Evolutionary conservation across 306 rosid genomes (phyloP), one percentile per base, ranked within the genome.

Genomic region (Quercus cerris): DNA sequence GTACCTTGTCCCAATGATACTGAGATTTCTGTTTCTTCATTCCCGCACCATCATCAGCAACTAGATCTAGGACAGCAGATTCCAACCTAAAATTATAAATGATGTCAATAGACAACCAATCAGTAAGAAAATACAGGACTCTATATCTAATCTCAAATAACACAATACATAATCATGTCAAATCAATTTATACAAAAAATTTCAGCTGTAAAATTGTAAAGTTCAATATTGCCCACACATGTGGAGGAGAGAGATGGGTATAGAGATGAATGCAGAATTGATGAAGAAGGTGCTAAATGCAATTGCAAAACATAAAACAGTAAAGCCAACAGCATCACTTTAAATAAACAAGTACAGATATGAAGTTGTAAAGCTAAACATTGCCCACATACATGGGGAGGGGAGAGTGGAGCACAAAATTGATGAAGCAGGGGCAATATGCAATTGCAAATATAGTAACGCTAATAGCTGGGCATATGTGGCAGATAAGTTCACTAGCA

Each of bases 1-100:
- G 70, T 79, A 93, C 99, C 97, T 88, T 94, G 74, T 92, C 99
- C 99, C 99, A 94, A 84, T 93, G 99, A 86, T 76, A 93, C 8
- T 81, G 87, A 46, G 99, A 93, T 84, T 92, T 91, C 68, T 93
- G 97, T 85, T 86, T 94, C 94, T 86, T 52, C 86, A 94, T 91
- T 86, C 95, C 92, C 70, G 88, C 8, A 78, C 91, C 78, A 80
- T 94, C 97, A 87, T 94, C 98, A 28, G 94, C 97, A 25, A 91
- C 97, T 46, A 94, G 86, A 90, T 94, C 98, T 35, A 92, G 79
- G 81, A 94, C 97, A 75, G 98, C 98, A 33, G 88, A 75, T 52
- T 94, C 97, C 93, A 94, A 84, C 81, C 98, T 94, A 74, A 68
- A 85, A 82, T 52, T 19, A 56, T 2, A 77, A 59, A 64, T 54